Base-by-base conservation (phyloP, 345 rosid species). In the Acer campestre region DNA sequence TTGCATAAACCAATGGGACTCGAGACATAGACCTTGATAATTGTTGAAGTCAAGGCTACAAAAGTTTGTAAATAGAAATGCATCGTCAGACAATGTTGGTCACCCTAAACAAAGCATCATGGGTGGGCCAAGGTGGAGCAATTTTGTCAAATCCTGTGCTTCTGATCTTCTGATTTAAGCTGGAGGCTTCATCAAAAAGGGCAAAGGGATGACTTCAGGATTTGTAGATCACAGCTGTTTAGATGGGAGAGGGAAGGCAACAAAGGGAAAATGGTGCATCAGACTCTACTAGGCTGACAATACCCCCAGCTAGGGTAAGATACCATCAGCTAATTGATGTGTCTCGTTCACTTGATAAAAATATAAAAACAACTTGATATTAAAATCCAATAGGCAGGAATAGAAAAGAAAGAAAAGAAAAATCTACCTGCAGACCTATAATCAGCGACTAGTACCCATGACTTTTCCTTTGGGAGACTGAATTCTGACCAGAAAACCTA, bases 401-500 rank as follows among this genome's bases (percentile, higher is more conserved):
- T 40, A 58, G 40, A n/a, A 48, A 58, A 25, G 35, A 48, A 48
- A 11, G 44, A 49, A 62, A 64, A 4, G 12, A 51, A 51, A 31
- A 6, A 66, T 65, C 44, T 65, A 75, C 77, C 70, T 75, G 71
- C 63, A 66, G 64, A 31, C 8, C 31, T 20, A 53, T 18, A 62
- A 27, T 77, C 55, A 53, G 59, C 59, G 75, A 81, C 85, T 83
- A 91, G 76, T 87, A 85, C 6, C 86, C 89, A 61, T 80, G 91
- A 71, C 86, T 82, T 82, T 82, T 91, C 80, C 87, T 85, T 48
- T 84, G 79, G 29, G 86, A 79, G 64, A 75, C 80, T 35, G 82
- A 80, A 73, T 77, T 78, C 80, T 89, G 92, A 76, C 81, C 73
- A 63, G 86, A 80, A 75, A 82, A 80, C 83, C 88, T 85, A 80